These are phyloP conservation scores for Annona cherimola DNA, from an alignment of 164 flowering plant species.

Conservation along the genomic window DNA sequence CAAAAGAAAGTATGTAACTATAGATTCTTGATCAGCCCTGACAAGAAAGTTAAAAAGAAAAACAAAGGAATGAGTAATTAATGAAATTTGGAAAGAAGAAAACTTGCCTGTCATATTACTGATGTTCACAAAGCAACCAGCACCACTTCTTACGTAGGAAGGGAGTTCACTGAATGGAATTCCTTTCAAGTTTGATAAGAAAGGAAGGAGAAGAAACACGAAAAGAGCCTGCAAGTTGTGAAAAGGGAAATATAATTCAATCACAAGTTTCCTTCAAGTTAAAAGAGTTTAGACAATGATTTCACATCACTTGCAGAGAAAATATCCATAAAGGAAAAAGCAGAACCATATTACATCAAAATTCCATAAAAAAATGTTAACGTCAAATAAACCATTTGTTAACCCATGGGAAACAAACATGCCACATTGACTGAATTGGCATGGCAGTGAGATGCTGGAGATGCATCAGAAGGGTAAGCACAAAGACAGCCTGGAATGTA, in stretches of 20 bases:
- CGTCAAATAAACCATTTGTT: not conserved
- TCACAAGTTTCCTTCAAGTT: not conserved
- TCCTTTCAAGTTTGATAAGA: conserved; percentile 76
- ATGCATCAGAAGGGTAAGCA: not conserved
- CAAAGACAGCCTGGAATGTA: not conserved
- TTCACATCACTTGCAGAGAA: not conserved
- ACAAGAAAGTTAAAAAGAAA: not conserved
- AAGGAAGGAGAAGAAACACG: conserved; percentile 70
- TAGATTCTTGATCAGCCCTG: not conserved
- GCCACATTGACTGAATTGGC: not conserved
- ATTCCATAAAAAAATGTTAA: not conserved
- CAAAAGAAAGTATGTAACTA: too few relatives aligned
- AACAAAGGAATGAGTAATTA: not conserved
- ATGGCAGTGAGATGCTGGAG: not conserved
- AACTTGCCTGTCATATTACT: conserved; percentile 45
- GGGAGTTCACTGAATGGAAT: conserved; percentile 68
- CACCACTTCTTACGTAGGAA: conserved; percentile 63
- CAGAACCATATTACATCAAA: not conserved
- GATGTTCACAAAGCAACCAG: conserved; percentile 68
- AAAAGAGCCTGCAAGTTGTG: conserved; percentile 65
- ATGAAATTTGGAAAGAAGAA: not conserved
- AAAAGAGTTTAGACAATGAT: not conserved
- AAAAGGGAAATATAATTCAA: conserved; percentile 5
- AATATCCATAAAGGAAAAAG: not conserved
- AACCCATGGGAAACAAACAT: too few relatives aligned